A percentile compares a stretch with the other conserved stretches of the same genome.
Evolutionary conservation across 345 rosid species (phyloP).

Genomic region (Orychophragmus violaceus): DNA sequence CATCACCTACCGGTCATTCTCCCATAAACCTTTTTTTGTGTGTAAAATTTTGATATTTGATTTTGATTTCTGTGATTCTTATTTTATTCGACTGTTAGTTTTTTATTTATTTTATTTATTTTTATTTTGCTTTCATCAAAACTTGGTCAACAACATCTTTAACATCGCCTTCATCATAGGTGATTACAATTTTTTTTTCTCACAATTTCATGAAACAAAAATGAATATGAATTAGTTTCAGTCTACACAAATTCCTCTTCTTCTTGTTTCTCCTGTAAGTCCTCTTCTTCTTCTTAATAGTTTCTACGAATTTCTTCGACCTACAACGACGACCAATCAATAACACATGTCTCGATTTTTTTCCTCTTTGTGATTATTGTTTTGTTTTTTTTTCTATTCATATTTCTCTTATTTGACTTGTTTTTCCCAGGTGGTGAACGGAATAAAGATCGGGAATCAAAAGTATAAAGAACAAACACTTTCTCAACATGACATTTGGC

Average conservation of each 20-base stretch:
- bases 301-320: conserved; percentile 5
- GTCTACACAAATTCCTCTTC: conserved; percentile 15
- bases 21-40: not conserved
- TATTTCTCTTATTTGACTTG: not conserved
- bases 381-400: not conserved
- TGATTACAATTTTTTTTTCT: not conserved
- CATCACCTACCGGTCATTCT: not conserved
- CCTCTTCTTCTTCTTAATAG: not conserved
- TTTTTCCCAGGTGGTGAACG: no score
- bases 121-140: not conserved
- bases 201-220: conserved; percentile 1
- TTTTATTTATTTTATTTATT: not conserved
- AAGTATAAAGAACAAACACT: not conserved
- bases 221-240: not conserved
- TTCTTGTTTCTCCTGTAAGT: conserved; percentile 2
- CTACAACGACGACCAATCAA: conserved; percentile 3
- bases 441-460: not conserved
- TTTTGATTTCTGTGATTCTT: not conserved
- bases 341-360: conserved; percentile 1
- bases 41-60: not conserved
- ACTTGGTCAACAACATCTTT: conserved; percentile 20
- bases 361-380: not conserved
- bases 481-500: not conserved
- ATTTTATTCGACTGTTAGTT: not conserved
- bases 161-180: conserved; percentile 21